Evolutionary conservation across 1,284 basidiomycete species (phyloP), one percentile per base, ranked within the genome.

Genomic region (Cutaneotrichosporon sp.): DNA sequence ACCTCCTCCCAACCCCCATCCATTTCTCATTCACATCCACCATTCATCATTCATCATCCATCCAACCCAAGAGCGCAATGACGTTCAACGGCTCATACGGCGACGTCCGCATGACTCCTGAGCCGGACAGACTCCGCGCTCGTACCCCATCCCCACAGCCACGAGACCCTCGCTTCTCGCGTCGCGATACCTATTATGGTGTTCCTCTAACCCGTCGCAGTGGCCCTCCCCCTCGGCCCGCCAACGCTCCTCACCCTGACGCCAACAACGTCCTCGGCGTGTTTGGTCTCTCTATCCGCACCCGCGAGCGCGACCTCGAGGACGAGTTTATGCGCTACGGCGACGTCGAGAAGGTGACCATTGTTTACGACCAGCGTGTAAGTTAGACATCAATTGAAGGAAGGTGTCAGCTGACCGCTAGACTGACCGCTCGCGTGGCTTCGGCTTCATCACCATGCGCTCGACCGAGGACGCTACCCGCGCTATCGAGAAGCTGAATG

Each of bases 351-450:
- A 98, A 98, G 81, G 93, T 95, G 42, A 91, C 90, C 59, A 94
- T 99, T 71, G 97, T 99, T n/a, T 98, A 98, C 78, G 96, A 99
- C 81, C 94, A 97, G 80, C 85, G 95, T 75, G 94, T 97, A 76
- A 76, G 92, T 31, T 38, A 2, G 11, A 31, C 22, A 18, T 14
- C 26, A 11, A 38, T 56, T 5, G 5, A 26, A 40, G 5, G 3
- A 36, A 56, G 38, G 13, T 16, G 13, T 11, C 38, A 40, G 38
- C 57, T 60, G 58, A 59, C 50, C 67, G 58, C 18, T 80, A 95
- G 91, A 92, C 92, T 56, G 93, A 94, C 76, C 89, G 97, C 64
- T 98, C 95, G 61, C 90, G 96, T 70, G 97, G 94, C 10, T 99
- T 99, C 72, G 96, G 95, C 47, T 99, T 99, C 80, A 93, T 99